phyloP scores from a whole-genome alignment of 2,329 filamentous ascomycete species.

The Botrytis squamosa region DNA sequence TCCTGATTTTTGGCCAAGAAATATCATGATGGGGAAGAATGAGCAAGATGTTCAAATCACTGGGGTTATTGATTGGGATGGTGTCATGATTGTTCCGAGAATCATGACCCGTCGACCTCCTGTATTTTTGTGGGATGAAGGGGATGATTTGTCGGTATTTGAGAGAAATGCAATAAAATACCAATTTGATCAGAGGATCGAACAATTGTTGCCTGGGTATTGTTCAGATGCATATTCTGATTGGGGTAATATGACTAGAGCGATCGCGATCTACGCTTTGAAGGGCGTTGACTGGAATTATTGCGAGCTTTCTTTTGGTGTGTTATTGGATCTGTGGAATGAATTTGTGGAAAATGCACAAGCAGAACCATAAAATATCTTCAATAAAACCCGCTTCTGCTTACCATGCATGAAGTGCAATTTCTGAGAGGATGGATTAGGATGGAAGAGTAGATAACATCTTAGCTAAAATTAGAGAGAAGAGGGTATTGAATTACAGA shows the following conservation, averaged over 20 bases:
- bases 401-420: neutral
- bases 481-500: fast-evolving
- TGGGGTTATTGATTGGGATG: neutral
- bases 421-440: neutral
- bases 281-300: neutral
- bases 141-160: neutral
- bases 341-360: neutral
- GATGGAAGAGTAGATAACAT: neutral
- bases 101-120: neutral
- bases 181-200: neutral
- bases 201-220: neutral
- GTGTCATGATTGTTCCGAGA: neutral
- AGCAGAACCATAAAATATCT: too few relatives aligned
- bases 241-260: neutral
- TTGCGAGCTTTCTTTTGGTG: neutral
- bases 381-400: too few relatives aligned
- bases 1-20: neutral
- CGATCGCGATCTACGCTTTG: neutral
- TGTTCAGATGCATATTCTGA: neutral
- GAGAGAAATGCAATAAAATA: neutral
- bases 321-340: neutral
- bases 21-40: neutral
- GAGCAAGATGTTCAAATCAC: neutral
- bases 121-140: neutral
- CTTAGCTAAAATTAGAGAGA: neutral